Conservation (phyloP, 176 grass and related monocot species). For the Metroxylon sagu region DNA sequence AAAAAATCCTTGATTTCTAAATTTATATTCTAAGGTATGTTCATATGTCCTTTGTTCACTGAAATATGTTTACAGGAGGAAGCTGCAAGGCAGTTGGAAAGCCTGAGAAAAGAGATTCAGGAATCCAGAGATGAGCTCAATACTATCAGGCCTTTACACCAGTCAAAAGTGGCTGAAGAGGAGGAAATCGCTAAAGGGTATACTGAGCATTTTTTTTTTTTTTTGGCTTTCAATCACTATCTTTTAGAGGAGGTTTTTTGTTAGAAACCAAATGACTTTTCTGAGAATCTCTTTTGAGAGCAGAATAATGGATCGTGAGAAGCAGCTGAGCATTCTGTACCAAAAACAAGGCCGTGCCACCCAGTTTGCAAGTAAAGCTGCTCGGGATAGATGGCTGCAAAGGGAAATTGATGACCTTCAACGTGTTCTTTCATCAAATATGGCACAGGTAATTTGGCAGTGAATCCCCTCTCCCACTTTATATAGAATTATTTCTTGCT, state of each 20-base stretch:
- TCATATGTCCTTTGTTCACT: slow-evolving; percentile 6
- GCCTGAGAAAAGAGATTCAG: slow-evolving; percentile 68
- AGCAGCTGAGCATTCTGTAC: slow-evolving; percentile 92
- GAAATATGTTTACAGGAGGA: slow-evolving; percentile 49
- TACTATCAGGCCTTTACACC: slow-evolving; percentile 68
- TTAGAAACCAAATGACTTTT: slow-evolving; percentile 6
- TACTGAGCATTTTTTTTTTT: slow-evolving; percentile 9
- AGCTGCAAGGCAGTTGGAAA: slow-evolving; percentile 59
- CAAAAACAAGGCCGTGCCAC: slow-evolving; percentile 98
- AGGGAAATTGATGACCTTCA: slow-evolving; percentile 95
- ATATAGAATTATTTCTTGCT: no score
- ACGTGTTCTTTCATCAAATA: slow-evolving; percentile 77
- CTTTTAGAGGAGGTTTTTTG: neutral
- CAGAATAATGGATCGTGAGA: slow-evolving; percentile 97
- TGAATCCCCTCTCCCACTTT: no score
- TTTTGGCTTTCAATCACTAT: neutral
- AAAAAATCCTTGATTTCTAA: slow-evolving; percentile 17
- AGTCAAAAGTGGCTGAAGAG: slow-evolving; percentile 69
- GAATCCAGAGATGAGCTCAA: slow-evolving; percentile 79
- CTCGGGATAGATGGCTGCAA: slow-evolving; percentile 87
- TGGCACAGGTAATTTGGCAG: slow-evolving; percentile 56
- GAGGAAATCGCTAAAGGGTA: slow-evolving; percentile 94
- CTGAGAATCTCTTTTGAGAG: slow-evolving; percentile 11
- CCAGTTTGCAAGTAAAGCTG: slow-evolving; percentile 81
- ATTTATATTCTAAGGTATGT: neutral